phyloP scores from a whole-genome alignment of 345 rosid species.

The Hypericum perforatum region DNA sequence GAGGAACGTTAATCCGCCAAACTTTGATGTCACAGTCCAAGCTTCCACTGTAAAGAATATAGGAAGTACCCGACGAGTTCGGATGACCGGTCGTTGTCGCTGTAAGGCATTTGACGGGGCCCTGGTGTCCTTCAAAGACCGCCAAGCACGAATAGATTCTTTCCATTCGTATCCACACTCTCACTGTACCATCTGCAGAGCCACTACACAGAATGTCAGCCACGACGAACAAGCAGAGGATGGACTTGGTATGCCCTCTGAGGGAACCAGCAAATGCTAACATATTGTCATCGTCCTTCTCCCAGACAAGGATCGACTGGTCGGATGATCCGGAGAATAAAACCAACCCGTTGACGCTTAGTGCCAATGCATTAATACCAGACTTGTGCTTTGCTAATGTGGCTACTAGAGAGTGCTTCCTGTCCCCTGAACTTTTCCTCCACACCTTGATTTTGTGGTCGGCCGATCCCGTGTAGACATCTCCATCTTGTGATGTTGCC shows the following conservation, averaged over 20 bases:
- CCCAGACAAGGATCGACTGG: constrained; percentile 66
- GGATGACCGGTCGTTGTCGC: constrained; percentile 33
- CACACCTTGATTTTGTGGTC: constrained; percentile 73
- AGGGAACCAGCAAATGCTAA: constrained; percentile 45
- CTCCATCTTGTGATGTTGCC: constrained; percentile 45
- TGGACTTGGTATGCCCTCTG: constrained; percentile 66
- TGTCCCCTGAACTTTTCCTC: constrained; percentile 42
- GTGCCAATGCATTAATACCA: constrained; percentile 69
- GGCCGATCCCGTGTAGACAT: constrained; percentile 78
- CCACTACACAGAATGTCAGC: constrained; percentile 67
- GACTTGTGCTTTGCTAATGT: constrained; percentile 59
- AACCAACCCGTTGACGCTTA: constrained; percentile 42
- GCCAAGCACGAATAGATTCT: constrained; percentile 51
- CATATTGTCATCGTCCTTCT: constrained; percentile 29
- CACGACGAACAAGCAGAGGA: constrained; percentile 52
- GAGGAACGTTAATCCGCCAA: constrained; percentile 52
- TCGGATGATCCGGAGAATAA: constrained; percentile 70
- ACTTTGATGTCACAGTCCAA: constrained; percentile 79
- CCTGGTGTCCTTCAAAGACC: constrained; percentile 64
- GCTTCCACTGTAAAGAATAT: constrained; percentile 66
- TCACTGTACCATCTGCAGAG: constrained; percentile 68
- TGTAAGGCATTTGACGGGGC: constrained; percentile 84
- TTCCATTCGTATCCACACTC: constrained; percentile 49
- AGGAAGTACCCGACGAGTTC: constrained; percentile 23
- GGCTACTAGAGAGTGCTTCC: constrained; percentile 41